Percentiles rank a stretch among this genome's conserved stretches.
Evolutionary conservation across 768 basidiomycete species (phyloP).

Genomic region (Floccularia luteovirens): DNA sequence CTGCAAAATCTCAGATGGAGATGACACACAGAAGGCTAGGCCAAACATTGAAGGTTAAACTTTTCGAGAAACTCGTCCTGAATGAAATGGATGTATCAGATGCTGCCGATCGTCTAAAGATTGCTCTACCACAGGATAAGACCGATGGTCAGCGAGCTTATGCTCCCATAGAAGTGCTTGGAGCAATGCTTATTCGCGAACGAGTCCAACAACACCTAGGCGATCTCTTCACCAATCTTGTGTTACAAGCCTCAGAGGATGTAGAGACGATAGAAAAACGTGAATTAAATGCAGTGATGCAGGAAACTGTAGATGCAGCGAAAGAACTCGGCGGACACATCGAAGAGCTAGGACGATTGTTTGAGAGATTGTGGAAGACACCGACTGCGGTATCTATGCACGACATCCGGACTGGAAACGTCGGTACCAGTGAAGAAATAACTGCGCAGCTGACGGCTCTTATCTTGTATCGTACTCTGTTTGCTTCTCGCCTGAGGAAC

Average conservation of each 20-base stretch:
- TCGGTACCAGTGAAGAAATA: conserved; percentile 30
- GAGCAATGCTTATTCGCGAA: conserved; percentile 38
- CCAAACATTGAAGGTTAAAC: conserved; percentile 13
- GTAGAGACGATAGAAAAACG: conserved; percentile 23
- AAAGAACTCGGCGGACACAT: conserved; percentile 56
- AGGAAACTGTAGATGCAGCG: conserved; percentile 48
- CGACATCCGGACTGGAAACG: not conserved
- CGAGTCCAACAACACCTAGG: conserved; percentile 46
- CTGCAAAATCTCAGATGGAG: conserved; percentile 9
- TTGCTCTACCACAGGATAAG: conserved; percentile 5
- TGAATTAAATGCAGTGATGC: conserved; percentile 32
- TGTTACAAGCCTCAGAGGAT: conserved; percentile 16
- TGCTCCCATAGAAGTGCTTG: conserved; percentile 44
- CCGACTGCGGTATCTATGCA: conserved; percentile 5
- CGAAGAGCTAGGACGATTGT: conserved; percentile 40
- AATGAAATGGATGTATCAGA: conserved; percentile 43
- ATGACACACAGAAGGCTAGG: not conserved
- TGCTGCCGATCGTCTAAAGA: conserved; percentile 33
- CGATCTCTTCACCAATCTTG: conserved; percentile 37
- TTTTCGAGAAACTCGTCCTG: conserved; percentile 51
- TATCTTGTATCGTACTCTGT: conserved; percentile 54
- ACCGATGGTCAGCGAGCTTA: conserved; percentile 13
- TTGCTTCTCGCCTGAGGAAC: conserved; percentile 22
- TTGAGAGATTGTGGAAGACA: conserved; percentile 52
- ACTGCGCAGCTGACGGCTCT: conserved; percentile 49